These are phyloP conservation scores for Lachancea sp. DNA, from an alignment of 805 yeast species.

Conservation along the genomic window DNA sequence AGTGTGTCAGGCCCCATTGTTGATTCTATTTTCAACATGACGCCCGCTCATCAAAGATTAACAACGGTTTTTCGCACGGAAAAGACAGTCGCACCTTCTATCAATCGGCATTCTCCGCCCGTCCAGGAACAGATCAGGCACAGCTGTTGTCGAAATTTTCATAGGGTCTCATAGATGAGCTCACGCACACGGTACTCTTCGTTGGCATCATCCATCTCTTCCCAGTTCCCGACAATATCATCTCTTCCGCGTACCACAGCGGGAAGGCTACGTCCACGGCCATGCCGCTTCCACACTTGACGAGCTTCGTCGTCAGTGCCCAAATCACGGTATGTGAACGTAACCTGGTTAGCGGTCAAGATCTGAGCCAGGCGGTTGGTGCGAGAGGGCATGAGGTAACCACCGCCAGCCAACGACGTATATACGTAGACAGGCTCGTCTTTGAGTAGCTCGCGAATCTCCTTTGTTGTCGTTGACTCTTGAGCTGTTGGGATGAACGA, in stretches of 20 bases:
- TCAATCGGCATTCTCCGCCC: too few relatives aligned
- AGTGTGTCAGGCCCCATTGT: too few relatives aligned
- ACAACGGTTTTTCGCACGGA: too few relatives aligned
- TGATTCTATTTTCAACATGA: too few relatives aligned
- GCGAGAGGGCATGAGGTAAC: slow-evolving; percentile 68
- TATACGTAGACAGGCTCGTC: slow-evolving; percentile 65
- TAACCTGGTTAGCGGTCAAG: slow-evolving; percentile 63
- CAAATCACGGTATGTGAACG: slow-evolving; percentile 64
- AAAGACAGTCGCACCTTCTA: too few relatives aligned
- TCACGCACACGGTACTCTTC: slow-evolving; percentile 66
- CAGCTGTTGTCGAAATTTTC: neutral
- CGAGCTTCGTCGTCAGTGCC: slow-evolving; percentile 87
- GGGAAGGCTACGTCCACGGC: slow-evolving; percentile 70
- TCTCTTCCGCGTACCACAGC: slow-evolving; percentile 80
- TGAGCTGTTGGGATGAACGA: neutral
- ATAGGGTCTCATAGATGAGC: slow-evolving; percentile 52
- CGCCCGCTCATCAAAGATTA: too few relatives aligned
- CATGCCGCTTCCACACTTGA: slow-evolving; percentile 71
- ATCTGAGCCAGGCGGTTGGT: slow-evolving; percentile 74
- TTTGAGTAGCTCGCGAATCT: slow-evolving; percentile 24
- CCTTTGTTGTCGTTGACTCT: slow-evolving; percentile 7
- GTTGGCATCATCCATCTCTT: slow-evolving; percentile 79
- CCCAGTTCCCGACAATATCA: slow-evolving; percentile 78
- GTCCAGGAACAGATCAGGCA: neutral
- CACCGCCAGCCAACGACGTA: slow-evolving; percentile 83